Conservation (phyloP, 2,329 filamentous ascomycete species). For the Penicillium sp. region DNA sequence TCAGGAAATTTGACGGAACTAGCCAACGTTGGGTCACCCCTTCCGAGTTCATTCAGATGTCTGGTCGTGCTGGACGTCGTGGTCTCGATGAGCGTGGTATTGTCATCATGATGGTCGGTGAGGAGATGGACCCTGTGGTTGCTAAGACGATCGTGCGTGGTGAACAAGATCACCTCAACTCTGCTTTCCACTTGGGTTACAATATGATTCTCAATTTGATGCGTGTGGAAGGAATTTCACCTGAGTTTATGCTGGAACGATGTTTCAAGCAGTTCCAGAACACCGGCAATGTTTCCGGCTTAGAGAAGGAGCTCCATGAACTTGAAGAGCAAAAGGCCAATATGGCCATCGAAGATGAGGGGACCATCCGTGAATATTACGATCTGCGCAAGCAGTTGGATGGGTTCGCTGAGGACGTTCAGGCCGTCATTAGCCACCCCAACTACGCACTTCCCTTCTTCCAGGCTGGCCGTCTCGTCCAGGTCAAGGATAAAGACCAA, state of each 20-base stretch:
- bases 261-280: constrained; percentile 99
- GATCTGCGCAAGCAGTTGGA: constrained; percentile 81
- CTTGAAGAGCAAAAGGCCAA: constrained; percentile 72
- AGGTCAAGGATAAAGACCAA: constrained; percentile 72
- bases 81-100: constrained; percentile 97
- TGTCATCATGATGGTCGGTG: constrained; percentile 99
- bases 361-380: constrained; percentile 90
- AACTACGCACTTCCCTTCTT: constrained; percentile 81
- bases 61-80: constrained; percentile 91
- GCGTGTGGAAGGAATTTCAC: constrained; percentile 97
- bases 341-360: constrained; percentile 79
- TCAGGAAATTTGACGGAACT: constrained; percentile 90
- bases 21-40: constrained; percentile 80
- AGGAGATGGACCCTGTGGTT: constrained; percentile 91
- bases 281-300: constrained; percentile 74
- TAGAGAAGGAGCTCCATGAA: constrained; percentile 79
- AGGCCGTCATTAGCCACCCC: constrained; percentile 86
- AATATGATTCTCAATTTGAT: constrained; percentile 98
- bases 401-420: constrained; percentile 82
- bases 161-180: constrained; percentile 95
- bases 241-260: constrained; percentile 96
- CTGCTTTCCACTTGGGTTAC: constrained; percentile 95
- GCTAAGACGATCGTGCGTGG: constrained; percentile 95
- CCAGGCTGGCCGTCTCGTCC: constrained; percentile 81
- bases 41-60: constrained; percentile 98